Evolutionary conservation across 495 filamentous ascomycete genomes (phyloP).

Genomic region (Lepidopterella palustris): DNA sequence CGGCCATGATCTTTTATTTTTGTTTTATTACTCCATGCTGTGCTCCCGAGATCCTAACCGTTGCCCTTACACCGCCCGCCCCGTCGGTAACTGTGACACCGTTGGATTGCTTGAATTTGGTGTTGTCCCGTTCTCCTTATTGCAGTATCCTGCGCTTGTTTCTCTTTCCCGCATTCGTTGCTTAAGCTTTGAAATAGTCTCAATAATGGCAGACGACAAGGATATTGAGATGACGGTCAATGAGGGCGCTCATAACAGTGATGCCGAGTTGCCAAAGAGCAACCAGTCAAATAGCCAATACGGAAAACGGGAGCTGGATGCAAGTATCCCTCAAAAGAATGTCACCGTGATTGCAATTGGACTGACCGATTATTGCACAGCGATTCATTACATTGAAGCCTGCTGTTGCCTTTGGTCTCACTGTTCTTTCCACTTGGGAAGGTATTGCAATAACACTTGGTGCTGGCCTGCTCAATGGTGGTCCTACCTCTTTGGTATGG

Average conservation of each 20-base stretch:
- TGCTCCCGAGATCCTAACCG: too few species aligned
- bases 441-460: conserved; percentile 17
- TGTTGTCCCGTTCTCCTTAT: too few species aligned
- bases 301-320: background rate
- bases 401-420: conserved; percentile 18
- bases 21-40: too few species aligned
- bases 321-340: background rate
- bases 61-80: too few species aligned
- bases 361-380: background rate
- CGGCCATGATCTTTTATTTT: too few species aligned
- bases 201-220: background rate
- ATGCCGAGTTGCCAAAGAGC: background rate
- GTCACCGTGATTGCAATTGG: background rate
- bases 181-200: too few species aligned
- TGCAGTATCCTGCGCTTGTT: too few species aligned
- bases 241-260: background rate
- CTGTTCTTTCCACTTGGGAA: conserved; percentile 24
- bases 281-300: background rate
- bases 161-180: too few species aligned
- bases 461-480: conserved; percentile 26
- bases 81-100: too few species aligned
- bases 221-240: background rate
- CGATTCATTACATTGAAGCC: conserved; percentile 11
- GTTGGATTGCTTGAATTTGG: too few species aligned
- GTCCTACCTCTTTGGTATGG: conserved; percentile 29